Conservation (phyloP, 176 grass and related monocot species). For the Pharus latifolius region DNA sequence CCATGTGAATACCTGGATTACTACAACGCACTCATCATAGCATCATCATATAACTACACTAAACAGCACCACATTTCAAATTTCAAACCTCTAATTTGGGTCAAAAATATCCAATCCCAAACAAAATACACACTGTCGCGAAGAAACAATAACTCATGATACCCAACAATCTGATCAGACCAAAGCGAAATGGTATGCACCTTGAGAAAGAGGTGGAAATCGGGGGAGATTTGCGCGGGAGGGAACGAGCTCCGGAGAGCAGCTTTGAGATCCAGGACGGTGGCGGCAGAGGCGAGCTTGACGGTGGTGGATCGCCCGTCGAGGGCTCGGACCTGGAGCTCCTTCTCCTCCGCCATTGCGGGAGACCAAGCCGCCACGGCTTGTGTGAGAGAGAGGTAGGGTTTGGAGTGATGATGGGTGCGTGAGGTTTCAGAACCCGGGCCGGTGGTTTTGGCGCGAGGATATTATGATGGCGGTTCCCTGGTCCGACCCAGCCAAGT, state of each 20-base stretch:
- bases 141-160: background rate
- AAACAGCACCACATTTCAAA: too few species aligned
- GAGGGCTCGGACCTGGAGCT: conserved; percentile 65
- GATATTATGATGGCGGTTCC: background rate
- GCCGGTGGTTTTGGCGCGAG: conserved; percentile 14
- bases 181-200: background rate
- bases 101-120: background rate
- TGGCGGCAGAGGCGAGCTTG: conserved; percentile 17
- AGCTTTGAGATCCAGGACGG: conserved; percentile 71
- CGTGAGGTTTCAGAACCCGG: background rate
- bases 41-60: too few species aligned
- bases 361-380: background rate
- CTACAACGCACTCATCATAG: too few species aligned
- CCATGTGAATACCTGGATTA: too few species aligned
- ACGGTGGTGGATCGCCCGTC: conserved; percentile 41
- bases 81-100: too few species aligned
- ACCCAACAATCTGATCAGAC: background rate
- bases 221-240: conserved; percentile 45
- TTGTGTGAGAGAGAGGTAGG: background rate
- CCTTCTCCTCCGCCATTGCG: conserved; percentile 15
- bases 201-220: conserved; percentile 91
- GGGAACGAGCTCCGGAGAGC: conserved; percentile 52
- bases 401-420: too few species aligned
- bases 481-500: background rate
- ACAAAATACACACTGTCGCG: background rate